Conservation (phyloP, 345 rosid genomes). For the Populus nigra region DNA sequence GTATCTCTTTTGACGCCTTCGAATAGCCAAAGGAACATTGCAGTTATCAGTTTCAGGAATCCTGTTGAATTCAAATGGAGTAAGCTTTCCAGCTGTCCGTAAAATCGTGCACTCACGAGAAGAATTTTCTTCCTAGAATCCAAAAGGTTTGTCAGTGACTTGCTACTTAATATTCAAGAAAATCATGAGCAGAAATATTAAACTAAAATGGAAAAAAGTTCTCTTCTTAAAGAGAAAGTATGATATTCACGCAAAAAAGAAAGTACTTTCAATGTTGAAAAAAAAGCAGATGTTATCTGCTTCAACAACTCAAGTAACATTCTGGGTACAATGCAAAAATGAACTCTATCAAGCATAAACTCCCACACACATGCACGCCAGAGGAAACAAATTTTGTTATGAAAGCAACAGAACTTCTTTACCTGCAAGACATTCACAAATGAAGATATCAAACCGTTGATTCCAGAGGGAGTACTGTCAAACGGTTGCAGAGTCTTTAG, state of each 20-base stretch:
- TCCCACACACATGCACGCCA: too few species aligned
- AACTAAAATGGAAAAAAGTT: not conserved
- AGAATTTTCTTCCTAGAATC: slow-evolving; percentile 80
- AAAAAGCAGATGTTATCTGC: not conserved
- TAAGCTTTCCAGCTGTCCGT: slow-evolving; percentile 88
- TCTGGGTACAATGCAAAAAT: not conserved
- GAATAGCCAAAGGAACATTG: slow-evolving; percentile 68
- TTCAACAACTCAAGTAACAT: not conserved
- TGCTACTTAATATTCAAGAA: not conserved
- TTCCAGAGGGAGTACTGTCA: slow-evolving; percentile 44
- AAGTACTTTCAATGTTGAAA: not conserved
- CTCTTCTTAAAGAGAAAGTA: too few species aligned
- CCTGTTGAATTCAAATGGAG: slow-evolving; percentile 81
- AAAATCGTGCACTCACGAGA: slow-evolving; percentile 85
- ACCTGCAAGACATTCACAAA: slow-evolving; percentile 84
- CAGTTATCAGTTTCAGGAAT: slow-evolving; percentile 66
- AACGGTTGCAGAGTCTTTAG: slow-evolving; percentile 54
- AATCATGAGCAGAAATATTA: not conserved
- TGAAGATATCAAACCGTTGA: slow-evolving; percentile 81
- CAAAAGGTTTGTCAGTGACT: slow-evolving; percentile 3
- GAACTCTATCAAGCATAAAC: not conserved
- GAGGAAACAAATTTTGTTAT: too few species aligned
- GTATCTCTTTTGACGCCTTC: slow-evolving; percentile 73
- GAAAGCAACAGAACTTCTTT: not conserved
- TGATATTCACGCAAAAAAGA: not conserved